Evolutionary conservation across 2,329 filamentous ascomycete genomes (phyloP).

Genomic region (Aspergillus proliferans): DNA sequence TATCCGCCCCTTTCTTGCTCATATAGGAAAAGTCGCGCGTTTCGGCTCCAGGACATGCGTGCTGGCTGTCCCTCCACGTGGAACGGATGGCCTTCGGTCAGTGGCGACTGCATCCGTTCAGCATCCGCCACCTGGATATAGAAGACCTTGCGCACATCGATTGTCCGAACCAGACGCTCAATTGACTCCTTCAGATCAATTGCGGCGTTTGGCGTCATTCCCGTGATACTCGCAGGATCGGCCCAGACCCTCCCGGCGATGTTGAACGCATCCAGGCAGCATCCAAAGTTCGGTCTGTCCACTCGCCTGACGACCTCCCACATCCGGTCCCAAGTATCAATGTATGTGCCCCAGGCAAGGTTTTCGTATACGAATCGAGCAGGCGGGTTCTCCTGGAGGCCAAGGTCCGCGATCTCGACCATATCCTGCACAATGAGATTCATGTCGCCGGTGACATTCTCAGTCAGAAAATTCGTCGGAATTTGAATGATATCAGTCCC

Average conservation of each 20-base stretch:
- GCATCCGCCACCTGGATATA: constrained; percentile 71
- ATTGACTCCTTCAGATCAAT: constrained; percentile 50
- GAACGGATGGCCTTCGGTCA: constrained; percentile 52
- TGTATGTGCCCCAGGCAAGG: constrained; percentile 62
- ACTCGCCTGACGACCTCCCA: constrained; percentile 64
- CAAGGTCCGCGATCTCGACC: constrained; percentile 60
- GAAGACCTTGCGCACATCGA: constrained; percentile 61
- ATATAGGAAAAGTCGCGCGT: constrained; percentile 63
- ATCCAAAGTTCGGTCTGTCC: constrained; percentile 63
- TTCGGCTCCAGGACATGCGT: constrained; percentile 71
- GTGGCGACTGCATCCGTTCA: constrained; percentile 52
- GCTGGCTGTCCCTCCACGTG: constrained; percentile 52
- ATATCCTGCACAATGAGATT: constrained; percentile 57
- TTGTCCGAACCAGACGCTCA: constrained; percentile 44
- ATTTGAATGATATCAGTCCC: constrained; percentile 66
- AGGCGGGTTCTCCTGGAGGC: constrained; percentile 46
- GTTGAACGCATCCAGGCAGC: constrained; percentile 73
- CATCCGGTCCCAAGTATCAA: constrained; percentile 63
- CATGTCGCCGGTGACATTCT: constrained; percentile 42
- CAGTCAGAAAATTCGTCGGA: constrained; percentile 59
- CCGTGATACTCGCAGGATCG: constrained; percentile 52
- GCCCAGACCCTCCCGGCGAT: constrained; percentile 65
- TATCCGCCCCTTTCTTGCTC: constrained; percentile 56
- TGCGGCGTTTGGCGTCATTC: constrained; percentile 50
- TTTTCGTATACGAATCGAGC: constrained; percentile 69